Evolutionary conservation across 805 yeast species (phyloP).

Genomic region (Starmerella etchellsii): DNA sequence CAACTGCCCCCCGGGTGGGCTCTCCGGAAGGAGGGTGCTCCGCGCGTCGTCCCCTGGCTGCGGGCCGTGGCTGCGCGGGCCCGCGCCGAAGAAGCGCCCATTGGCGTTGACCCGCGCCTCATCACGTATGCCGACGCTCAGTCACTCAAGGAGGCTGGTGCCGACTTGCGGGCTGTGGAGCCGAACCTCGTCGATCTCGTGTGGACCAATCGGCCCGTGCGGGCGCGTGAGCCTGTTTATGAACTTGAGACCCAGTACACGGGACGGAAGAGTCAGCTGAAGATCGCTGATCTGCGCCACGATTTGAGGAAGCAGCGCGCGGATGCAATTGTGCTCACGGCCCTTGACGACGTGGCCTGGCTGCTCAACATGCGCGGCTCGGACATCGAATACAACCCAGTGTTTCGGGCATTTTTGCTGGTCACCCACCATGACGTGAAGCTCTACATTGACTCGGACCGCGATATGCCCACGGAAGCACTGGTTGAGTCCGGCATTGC

Average conservation of each 20-base stretch:
- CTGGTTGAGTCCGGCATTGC: constrained; percentile 35
- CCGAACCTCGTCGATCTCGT: constrained; percentile 61
- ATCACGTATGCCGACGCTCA: constrained; percentile 33
- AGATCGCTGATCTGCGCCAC: constrained; percentile 36
- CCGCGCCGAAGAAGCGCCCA: constrained; percentile 34
- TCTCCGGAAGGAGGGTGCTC: constrained; percentile 63
- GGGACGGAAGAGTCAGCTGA: constrained; percentile 52
- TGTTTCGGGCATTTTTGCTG: constrained; percentile 59
- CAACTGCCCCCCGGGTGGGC: constrained; percentile 74
- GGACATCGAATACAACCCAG: constrained; percentile 78
- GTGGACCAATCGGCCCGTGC: constrained; percentile 63
- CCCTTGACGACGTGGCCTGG: constrained; percentile 88
- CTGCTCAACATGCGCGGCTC: constrained; percentile 68
- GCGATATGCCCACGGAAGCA: not conserved
- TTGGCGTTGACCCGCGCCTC: constrained; percentile 76
- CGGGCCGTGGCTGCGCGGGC: constrained; percentile 58
- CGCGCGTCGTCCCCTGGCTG: constrained; percentile 66
- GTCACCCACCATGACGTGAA: constrained; percentile 32
- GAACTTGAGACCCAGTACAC: constrained; percentile 41
- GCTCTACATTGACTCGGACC: constrained; percentile 34
- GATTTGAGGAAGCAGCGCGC: constrained; percentile 22
- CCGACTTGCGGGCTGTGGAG: constrained; percentile 40
- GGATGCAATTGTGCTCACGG: constrained; percentile 45
- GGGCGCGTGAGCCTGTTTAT: constrained; percentile 40
- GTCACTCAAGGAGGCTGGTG: constrained; percentile 24